A percentile compares a stretch with the other conserved stretches of the same genome.
These are phyloP conservation scores for Cordia subcordata DNA, from an alignment of 257 asterid genomes.

Conservation along the genomic window DNA sequence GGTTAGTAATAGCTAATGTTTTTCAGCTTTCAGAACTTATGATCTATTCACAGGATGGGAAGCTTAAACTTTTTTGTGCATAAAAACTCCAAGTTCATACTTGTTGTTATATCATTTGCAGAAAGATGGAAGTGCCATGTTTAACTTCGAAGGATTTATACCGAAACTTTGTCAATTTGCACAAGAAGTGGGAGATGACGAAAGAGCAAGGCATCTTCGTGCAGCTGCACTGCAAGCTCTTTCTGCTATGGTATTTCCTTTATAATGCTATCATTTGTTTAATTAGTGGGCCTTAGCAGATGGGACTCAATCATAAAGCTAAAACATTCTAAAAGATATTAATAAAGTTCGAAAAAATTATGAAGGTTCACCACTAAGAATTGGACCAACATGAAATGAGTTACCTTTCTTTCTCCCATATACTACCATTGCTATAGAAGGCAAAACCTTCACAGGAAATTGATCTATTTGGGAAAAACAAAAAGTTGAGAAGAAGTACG, in stretches of 20 bases:
- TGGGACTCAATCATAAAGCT: no score
- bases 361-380: no score
- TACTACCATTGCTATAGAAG: no score
- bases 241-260: constrained; percentile 67
- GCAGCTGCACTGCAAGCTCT: constrained; percentile 82
- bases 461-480: no score
- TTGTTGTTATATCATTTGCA: constrained; percentile 19
- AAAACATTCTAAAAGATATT: no score
- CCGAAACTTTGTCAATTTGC: constrained; percentile 91
- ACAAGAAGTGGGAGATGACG: constrained; percentile 89
- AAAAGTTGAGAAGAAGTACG: no score
- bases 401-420: no score
- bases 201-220: constrained; percentile 45
- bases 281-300: not conserved
- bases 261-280: constrained; percentile 5
- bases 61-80: no score
- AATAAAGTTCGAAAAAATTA: no score
- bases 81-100: not conserved
- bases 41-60: no score
- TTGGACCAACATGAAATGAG: no score
- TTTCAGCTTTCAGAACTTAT: constrained; percentile 1
- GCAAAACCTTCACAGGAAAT: no score
- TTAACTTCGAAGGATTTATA: constrained; percentile 77
- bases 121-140: constrained; percentile 89
- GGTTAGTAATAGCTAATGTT: constrained; percentile 32